Base-by-base conservation (phyloP, 768 basidiomycete genomes). In the Mycena polygramma region DNA sequence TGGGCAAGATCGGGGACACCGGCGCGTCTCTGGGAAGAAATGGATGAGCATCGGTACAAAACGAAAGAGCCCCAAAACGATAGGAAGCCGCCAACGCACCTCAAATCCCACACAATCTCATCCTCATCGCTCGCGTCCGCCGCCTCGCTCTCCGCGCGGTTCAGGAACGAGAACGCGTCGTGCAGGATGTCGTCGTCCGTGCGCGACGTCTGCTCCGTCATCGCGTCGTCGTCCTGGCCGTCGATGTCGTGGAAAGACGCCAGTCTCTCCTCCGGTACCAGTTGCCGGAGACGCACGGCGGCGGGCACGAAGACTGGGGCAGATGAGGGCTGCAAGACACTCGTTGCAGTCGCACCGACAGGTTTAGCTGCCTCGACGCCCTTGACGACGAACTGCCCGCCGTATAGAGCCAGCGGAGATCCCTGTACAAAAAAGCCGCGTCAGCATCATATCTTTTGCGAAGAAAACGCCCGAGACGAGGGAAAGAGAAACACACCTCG, bases 131-230 rank as follows among this genome's bases (percentile, higher is more conserved):
- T 81, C 15, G 81, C 83, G 46, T 70, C 83, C 15, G 79, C 80
- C 35, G 80, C 82, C 20, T 85, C 81, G 45, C 77, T 82, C 45
- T 81, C 81, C 43, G 77, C 81, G 45, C 81, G 81, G 52, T 17
- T 53, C n/a, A n/a, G n/a, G n/a, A n/a, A n/a, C n/a, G n/a, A n/a
- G n/a, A n/a, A n/a, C n/a, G 52, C 52, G 24, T 59, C 88, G 14
- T 85, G 87, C 41, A 98, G 87, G 0, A 92, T 90, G 75, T 97
- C 97, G 71, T 95, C 94, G n/a, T n/a, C n/a, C 2, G 92, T 94
- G 49, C 86, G 88, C 13, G 89, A 92, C 35, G 90, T 91, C 57
- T 88, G 84, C 22, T 92, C 94, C 52, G 88, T 89, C 73, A 87
- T 87, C 58, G 88, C 87, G 20, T 92, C 94, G 24, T 91, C 90